Conservation (phyloP, 805 yeast genomes). For the Lipomyces sp. region DNA sequence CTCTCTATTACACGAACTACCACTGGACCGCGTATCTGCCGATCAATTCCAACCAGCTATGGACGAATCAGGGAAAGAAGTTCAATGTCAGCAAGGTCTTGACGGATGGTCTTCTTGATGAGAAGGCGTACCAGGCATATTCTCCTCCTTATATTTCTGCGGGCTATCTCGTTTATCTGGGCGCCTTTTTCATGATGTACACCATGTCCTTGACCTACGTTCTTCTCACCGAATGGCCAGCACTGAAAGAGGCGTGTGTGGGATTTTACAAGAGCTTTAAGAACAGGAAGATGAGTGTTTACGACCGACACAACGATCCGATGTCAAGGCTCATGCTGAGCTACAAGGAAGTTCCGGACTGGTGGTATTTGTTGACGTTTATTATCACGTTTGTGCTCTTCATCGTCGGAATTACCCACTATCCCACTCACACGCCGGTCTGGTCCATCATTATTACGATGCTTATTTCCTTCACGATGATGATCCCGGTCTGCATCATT, state of each 20-base stretch:
- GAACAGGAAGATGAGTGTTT: neutral
- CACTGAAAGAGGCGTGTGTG: constrained; percentile 4
- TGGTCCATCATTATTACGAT: constrained; percentile 62
- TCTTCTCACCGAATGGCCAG: constrained; percentile 18
- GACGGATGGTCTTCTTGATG: constrained; percentile 46
- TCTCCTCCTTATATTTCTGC: constrained; percentile 69
- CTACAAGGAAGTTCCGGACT: constrained; percentile 69
- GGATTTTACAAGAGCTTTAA: constrained; percentile 2
- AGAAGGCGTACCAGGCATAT: constrained; percentile 47
- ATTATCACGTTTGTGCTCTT: constrained; percentile 40
- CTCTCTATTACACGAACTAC: constrained; percentile 40
- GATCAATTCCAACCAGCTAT: constrained; percentile 49
- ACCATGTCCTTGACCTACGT: constrained; percentile 53
- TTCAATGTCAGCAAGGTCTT: constrained; percentile 50
- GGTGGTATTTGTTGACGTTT: constrained; percentile 59
- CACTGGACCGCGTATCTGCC: constrained; percentile 43
- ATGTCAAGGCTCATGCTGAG: constrained; percentile 41
- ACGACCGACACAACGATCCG: constrained; percentile 9
- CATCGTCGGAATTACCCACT: constrained; percentile 36
- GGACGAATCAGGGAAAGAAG: constrained; percentile 49
- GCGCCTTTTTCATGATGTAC: constrained; percentile 54
- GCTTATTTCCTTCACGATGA: constrained; percentile 50
- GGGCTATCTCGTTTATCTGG: constrained; percentile 57
- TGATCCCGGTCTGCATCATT: constrained; percentile 61
- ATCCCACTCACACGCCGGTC: constrained; percentile 48